These are phyloP conservation scores for Cladosporium oxysporum DNA, from an alignment of 2,329 filamentous ascomycete genomes.

Conservation along the genomic window DNA sequence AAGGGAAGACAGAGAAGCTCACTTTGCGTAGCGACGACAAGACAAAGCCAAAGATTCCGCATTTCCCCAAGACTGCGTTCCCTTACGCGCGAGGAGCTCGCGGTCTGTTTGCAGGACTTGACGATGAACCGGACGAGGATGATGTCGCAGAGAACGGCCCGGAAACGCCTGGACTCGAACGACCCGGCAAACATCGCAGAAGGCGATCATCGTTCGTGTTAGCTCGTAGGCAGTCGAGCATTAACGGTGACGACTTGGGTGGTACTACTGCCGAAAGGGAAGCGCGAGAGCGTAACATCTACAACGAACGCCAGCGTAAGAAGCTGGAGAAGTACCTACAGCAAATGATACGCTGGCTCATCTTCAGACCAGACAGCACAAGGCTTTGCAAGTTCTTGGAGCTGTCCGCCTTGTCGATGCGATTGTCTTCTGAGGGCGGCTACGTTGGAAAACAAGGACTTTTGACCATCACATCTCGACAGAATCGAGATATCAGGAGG, in stretches of 20 bases:
- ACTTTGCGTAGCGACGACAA: constrained; percentile 68
- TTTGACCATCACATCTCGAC: constrained; percentile 84
- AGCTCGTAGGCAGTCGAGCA: constrained; percentile 61
- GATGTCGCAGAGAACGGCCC: constrained; percentile 43
- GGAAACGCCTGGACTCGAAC: constrained; percentile 14
- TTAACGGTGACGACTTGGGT: constrained; percentile 40
- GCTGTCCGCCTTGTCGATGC: constrained; percentile 87
- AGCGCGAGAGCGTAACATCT: constrained; percentile 50
- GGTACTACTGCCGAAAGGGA: constrained; percentile 35
- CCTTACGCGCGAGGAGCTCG: constrained; percentile 81
- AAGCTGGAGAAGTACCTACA: constrained; percentile 88
- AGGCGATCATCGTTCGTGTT: constrained; percentile 59
- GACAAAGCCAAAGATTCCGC: constrained; percentile 73
- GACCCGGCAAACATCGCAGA: constrained; percentile 45
- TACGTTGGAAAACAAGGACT: constrained; percentile 98
- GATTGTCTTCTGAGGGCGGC: constrained; percentile 90
- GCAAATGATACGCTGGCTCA: constrained; percentile 93
- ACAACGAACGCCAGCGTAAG: constrained; percentile 78
- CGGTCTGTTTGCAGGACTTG: constrained; percentile 59
- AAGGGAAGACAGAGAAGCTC: constrained; percentile 80
- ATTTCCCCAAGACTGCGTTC: constrained; percentile 85
- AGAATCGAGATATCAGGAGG: constrained; percentile 51
- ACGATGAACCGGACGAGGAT: constrained; percentile 68
- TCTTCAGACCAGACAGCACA: constrained; percentile 95
- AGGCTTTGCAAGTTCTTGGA: constrained; percentile 94